Evolutionary conservation across 2,329 filamentous ascomycete genomes (phyloP).

Genomic region (Cytospora paraplurivora): DNA sequence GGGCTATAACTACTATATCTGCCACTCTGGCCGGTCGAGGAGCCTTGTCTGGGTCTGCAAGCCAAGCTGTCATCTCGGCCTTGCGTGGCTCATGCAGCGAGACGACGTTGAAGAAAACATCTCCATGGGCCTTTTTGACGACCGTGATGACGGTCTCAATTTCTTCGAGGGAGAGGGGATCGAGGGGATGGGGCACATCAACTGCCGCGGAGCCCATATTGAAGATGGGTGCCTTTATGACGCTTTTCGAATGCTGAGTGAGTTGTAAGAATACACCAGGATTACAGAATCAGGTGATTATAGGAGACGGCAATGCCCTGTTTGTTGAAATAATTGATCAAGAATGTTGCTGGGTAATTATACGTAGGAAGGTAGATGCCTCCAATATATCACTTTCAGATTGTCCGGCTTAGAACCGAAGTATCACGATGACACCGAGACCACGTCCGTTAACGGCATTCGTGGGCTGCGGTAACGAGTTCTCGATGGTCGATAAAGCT

Average conservation of each 20-base stretch:
- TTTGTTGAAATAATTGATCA: not conserved
- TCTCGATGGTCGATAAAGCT: constrained; percentile 12
- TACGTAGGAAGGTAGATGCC: not conserved
- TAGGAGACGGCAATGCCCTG: not conserved
- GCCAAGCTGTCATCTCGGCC: constrained; percentile 78
- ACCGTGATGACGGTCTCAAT: constrained; percentile 71
- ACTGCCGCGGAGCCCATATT: constrained; percentile 30
- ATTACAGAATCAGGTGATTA: not conserved
- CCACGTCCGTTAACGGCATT: constrained; percentile 19
- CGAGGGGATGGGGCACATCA: constrained; percentile 65
- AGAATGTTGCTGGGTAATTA: not conserved
- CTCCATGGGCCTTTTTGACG: constrained; percentile 68
- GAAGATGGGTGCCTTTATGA: not conserved
- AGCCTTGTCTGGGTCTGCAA: constrained; percentile 62
- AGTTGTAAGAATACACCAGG: not conserved
- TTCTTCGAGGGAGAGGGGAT: constrained; percentile 72
- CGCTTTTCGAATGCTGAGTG: not conserved
- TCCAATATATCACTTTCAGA: not conserved
- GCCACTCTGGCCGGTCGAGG: constrained; percentile 71
- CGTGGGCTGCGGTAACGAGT: constrained; percentile 10
- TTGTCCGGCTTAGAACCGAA: not conserved
- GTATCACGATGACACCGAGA: not conserved
- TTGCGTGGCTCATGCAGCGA: constrained; percentile 85
- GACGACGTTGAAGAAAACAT: constrained; percentile 83
- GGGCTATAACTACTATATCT: constrained; percentile 80